phyloP scores from a whole-genome alignment of 345 rosid species.

The Conringia planisiliqua region DNA sequence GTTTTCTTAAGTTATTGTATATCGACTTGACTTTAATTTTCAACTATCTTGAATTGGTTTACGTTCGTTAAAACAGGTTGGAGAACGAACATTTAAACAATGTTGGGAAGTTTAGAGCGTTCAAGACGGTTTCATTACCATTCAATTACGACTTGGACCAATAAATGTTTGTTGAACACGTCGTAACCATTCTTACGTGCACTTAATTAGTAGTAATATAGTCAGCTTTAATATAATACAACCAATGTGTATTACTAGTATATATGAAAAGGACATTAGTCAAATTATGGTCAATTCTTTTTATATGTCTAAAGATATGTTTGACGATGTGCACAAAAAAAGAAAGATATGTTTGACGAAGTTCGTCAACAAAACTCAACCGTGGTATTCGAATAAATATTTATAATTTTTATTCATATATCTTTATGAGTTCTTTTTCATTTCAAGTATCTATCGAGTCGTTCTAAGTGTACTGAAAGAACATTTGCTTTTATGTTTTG shows the following conservation, averaged over 20 bases:
- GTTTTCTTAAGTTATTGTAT: too few relatives aligned
- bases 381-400: not conserved
- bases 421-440: not conserved
- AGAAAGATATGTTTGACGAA: not conserved
- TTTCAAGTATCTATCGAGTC: not conserved
- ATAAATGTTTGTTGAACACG: not conserved
- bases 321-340: too few relatives aligned
- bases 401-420: not conserved
- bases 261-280: not conserved
- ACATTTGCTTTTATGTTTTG: not conserved
- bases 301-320: not conserved
- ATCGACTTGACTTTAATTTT: not conserved
- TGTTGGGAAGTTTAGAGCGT: conserved; percentile 54
- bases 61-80: conserved; percentile 7
- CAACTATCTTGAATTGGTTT: not conserved
- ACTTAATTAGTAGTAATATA: not conserved
- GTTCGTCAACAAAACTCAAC: conserved; percentile 13
- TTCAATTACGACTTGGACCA: conserved; percentile 51
- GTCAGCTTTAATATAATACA: not conserved
- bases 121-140: conserved; percentile 59
- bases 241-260: not conserved
- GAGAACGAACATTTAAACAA: conserved; percentile 47
- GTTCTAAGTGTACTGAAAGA: not conserved
- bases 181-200: not conserved
- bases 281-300: not conserved